Evolutionary conservation across 2,329 filamentous ascomycete genomes (phyloP).

Genomic region (Neurospora crassa): DNA sequence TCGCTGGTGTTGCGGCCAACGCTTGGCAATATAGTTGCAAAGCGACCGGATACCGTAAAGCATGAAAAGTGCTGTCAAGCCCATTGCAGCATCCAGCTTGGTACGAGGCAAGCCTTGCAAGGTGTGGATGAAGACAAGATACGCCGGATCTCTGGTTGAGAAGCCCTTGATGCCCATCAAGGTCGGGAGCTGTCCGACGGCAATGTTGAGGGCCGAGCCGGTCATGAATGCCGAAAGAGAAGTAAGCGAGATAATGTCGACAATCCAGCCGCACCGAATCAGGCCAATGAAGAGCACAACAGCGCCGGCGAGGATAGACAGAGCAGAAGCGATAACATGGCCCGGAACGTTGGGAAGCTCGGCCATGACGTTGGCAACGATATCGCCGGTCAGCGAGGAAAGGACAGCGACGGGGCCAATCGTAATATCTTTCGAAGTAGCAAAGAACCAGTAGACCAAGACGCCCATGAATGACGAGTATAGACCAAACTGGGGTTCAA

Average conservation of each 20-base stretch:
- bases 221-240: slow-evolving; percentile 96
- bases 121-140: slow-evolving; percentile 73
- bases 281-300: slow-evolving; percentile 75
- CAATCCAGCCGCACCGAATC: slow-evolving; percentile 75
- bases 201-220: slow-evolving; percentile 84
- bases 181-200: slow-evolving; percentile 69
- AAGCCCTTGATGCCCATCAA: slow-evolving; percentile 72
- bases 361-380: slow-evolving; percentile 56
- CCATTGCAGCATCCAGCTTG: slow-evolving; percentile 75
- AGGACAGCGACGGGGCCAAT: slow-evolving; percentile 95
- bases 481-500: slow-evolving; percentile 76
- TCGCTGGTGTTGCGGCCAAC: slow-evolving; percentile 59
- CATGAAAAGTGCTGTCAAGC: slow-evolving; percentile 68
- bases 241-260: slow-evolving; percentile 84
- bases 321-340: slow-evolving; percentile 64
- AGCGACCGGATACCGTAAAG: slow-evolving; percentile 65
- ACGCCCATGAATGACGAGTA: slow-evolving; percentile 97
- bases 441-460: slow-evolving; percentile 93
- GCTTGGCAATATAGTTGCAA: slow-evolving; percentile 59
- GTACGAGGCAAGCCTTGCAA: slow-evolving; percentile 60
- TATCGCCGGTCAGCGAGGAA: slow-evolving; percentile 79
- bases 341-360: slow-evolving; percentile 46
- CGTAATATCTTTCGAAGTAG: slow-evolving; percentile 96
- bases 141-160: slow-evolving; percentile 68
- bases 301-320: slow-evolving; percentile 67